Evolutionary conservation across 2,329 filamentous ascomycete species (phyloP), one percentile per base, ranked within the genome.

Genomic region (Eutypa lata): DNA sequence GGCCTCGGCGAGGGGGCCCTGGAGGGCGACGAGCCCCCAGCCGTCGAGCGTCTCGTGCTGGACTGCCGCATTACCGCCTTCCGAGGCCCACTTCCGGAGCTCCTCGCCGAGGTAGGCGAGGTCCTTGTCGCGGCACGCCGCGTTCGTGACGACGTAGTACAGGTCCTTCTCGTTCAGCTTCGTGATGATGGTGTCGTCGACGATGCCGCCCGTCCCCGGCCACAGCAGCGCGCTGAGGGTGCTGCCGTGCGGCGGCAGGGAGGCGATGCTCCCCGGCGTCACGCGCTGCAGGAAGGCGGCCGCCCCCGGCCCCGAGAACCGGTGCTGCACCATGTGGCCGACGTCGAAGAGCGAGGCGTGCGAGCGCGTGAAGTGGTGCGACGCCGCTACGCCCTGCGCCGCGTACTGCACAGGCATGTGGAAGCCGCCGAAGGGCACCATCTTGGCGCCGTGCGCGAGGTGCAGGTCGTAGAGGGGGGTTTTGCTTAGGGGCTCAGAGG

Each of bases 81-180:
- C 75, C 58, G 77, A 73, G 58, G 76, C 74, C 71, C 84, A 87
- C 45, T 75, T 74, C 11, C 78, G 75, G 49, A 97, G 80, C 70
- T 96, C 83, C 54, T 83, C 76, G 44, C 77, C 77, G 19, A 99
- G 74, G 71, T 92, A 97, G 49, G 78, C 81, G 55, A 89, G 78
- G 72, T 97, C 93, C 75, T 97, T 97, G 46, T 91, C 87, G 50
- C 91, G 82, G 72, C 92, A 96, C 37, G 86, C 94, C 24, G 93
- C 94, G 70, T 99, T 99, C 58, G 92, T 96, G 56, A 99, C 94
- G 53, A 97, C 86, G 73, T 97, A 96, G 77, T 92, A 97, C 50
- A 81, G 73, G 53, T 91, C 83, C 51, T 81, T 78, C 24, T 78
- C 81, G 7, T 16, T 21, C n/a, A 96, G 79, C 56, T 88, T 83